Base-by-base conservation (phyloP, 1,139 yeast genomes). In the Lodderomyces beijingensis region DNA sequence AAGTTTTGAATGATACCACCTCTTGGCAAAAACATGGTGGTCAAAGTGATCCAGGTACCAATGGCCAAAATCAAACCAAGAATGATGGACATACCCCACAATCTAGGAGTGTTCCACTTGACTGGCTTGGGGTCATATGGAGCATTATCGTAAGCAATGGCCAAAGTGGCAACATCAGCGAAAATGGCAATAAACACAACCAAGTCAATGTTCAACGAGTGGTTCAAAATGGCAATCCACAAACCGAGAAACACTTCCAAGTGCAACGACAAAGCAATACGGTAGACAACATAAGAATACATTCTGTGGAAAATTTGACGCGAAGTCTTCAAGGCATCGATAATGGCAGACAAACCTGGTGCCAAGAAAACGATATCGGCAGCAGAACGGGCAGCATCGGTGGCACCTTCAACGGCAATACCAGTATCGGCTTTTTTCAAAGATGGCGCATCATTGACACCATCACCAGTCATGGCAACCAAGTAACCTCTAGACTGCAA, bases 391-490 rank as follows among this genome's bases (percentile, higher is more conserved):
- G 95, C 95, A 62, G 95, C 93, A 70, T 86, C 95, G 53, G 95
- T 82, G 53, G 95, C 89, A 79, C 95, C 95, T 72, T 85, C 95
- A 64, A 86, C 95, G 61, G 95, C 95, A 73, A 86, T 86, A 82
- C 95, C 95, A 53, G 94, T 84, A 68, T 86, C 95, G 65, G 95
- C 94, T 74, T 85, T 85, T 83, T 86, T 86, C 70, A 86, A 78
- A 49, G 95, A 86, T 61, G 95, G 95, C 55, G 95, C 95, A 71
- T 86, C 95, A 71, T 86, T 86, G 62, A 86, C 95, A 80, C 95
- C 95, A 65, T 86, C 95, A 82, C 95, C 95, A 75, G 95, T 86
- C 95, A 86, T 86, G 66, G 95, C 95, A 73, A 85, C 94, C 70
- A 86, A 78, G 79, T 83, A 84, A 70, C 95, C 95, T 76, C 95